Percentiles rank a stretch among this genome's conserved stretches.
Evolutionary conservation across 2,329 filamentous ascomycete species (phyloP).

Genomic region (Byssothecium circinans): DNA sequence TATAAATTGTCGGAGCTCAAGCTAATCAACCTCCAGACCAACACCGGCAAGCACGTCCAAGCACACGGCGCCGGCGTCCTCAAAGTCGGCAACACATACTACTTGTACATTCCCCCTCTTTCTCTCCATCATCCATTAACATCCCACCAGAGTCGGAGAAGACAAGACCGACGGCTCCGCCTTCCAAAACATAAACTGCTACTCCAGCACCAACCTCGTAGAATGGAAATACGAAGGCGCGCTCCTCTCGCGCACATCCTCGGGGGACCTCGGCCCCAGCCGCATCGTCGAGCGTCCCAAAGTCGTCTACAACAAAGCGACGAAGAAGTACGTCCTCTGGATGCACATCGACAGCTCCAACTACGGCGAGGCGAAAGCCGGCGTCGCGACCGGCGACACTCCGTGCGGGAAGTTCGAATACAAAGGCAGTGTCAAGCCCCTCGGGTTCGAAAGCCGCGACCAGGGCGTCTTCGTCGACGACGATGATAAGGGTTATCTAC

Average conservation of each 20-base stretch:
- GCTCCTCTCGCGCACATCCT: conserved; percentile 56
- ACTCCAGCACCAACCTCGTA: conserved; percentile 51
- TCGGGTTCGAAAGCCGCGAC: conserved; percentile 58
- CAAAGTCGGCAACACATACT: conserved; percentile 61
- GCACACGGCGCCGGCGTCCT: conserved; percentile 69
- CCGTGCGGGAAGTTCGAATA: conserved; percentile 65
- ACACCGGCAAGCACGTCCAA: conserved; percentile 61
- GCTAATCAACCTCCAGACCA: conserved; percentile 26
- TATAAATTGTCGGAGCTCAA: no score
- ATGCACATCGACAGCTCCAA: conserved; percentile 66
- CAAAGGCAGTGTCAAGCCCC: conserved; percentile 49
- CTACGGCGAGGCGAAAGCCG: conserved; percentile 66
- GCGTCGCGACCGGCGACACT: conserved; percentile 61
- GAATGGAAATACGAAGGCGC: conserved; percentile 65
- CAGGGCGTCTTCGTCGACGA: conserved; percentile 65
- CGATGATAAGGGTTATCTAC: conserved; percentile 61
- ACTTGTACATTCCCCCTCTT: conserved; percentile 42
- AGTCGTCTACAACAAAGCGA: conserved; percentile 67
- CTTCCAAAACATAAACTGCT: conserved; percentile 68
- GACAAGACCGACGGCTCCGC: conserved; percentile 64
- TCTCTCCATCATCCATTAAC: not conserved
- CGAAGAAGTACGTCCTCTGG: conserved; percentile 67
- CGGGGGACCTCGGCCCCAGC: conserved; percentile 61
- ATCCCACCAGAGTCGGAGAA: conserved; percentile 60
- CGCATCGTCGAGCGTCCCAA: conserved; percentile 69